Conservation (phyloP, 352 stramenopile species). For the Pythium brassicae region DNA sequence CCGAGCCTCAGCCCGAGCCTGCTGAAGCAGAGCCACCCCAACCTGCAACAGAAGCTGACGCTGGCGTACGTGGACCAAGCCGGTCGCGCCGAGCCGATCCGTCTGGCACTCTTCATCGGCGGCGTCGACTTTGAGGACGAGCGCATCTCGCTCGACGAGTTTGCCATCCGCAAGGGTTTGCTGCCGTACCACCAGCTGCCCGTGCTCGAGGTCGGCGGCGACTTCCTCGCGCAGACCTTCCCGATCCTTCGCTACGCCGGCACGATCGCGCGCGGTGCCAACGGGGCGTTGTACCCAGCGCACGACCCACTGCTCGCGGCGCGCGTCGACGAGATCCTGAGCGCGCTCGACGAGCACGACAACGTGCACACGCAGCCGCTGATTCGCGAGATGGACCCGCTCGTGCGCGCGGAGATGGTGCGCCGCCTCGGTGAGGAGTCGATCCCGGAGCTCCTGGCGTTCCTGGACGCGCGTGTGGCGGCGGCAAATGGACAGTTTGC, state of each 20-base stretch:
- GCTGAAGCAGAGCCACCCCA: too few species aligned
- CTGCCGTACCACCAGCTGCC: constrained; percentile 43
- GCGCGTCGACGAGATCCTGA: constrained; percentile 41
- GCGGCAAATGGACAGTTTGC: constrained; percentile 23
- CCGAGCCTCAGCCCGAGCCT: too few species aligned
- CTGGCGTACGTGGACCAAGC: constrained; percentile 51
- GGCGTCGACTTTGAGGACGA: constrained; percentile 52
- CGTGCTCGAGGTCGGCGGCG: constrained; percentile 35
- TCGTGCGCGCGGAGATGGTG: constrained; percentile 20
- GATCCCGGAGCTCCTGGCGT: constrained; percentile 33
- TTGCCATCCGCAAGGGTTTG: constrained; percentile 23
- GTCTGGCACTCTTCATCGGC: constrained; percentile 39
- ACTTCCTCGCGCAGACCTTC: constrained; percentile 37
- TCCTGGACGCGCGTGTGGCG: constrained; percentile 33
- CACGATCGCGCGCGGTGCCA: constrained; percentile 18
- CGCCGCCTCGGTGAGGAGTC: constrained; percentile 20
- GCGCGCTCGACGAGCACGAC: constrained; percentile 34
- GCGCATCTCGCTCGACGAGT: constrained; percentile 27
- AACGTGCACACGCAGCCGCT: constrained; percentile 28
- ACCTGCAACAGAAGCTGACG: constrained; percentile 26
- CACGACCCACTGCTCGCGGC: constrained; percentile 22
- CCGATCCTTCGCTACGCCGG: constrained; percentile 63
- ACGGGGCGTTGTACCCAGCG: constrained; percentile 27
- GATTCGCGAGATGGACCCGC: constrained; percentile 22
- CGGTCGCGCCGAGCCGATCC: constrained; percentile 47